These are phyloP conservation scores for Akanthomyces uredinophilus DNA, from an alignment of 2,329 filamentous ascomycete genomes.

Conservation along the genomic window DNA sequence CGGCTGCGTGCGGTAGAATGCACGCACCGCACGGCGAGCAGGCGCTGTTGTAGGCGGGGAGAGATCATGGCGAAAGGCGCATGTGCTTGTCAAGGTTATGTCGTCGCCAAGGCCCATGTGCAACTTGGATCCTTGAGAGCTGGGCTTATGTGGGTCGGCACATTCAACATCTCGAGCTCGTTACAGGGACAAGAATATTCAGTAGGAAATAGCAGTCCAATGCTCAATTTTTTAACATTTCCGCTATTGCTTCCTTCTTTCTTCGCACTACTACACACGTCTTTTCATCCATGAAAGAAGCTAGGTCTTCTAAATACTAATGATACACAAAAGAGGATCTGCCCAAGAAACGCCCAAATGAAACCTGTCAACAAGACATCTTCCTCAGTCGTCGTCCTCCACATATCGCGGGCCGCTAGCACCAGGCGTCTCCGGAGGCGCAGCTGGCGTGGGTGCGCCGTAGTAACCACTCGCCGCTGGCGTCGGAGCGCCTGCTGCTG, in stretches of 20 bases:
- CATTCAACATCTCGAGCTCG: background rate
- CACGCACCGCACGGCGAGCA: background rate
- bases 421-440: conserved; percentile 56
- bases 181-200: background rate
- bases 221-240: background rate
- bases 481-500: conserved; percentile 61
- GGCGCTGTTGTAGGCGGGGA: background rate
- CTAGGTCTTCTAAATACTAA: conserved; percentile 1
- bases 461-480: conserved; percentile 60
- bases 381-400: conserved; percentile 44
- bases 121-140: background rate
- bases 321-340: conserved; percentile 10
- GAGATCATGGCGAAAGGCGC: background rate
- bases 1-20: background rate
- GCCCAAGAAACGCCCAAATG: conserved; percentile 2
- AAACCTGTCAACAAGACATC: background rate
- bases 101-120: too few relatives aligned
- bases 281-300: background rate
- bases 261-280: background rate
- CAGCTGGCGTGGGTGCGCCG: conserved; percentile 54
- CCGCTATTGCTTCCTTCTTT: background rate
- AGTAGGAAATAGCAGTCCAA: background rate
- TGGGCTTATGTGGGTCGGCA: background rate
- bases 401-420: conserved; percentile 52
- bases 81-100: background rate